These are phyloP conservation scores for Alternaria brassicicola DNA, from an alignment of 2,329 filamentous ascomycete genomes.

Conservation along the genomic window DNA sequence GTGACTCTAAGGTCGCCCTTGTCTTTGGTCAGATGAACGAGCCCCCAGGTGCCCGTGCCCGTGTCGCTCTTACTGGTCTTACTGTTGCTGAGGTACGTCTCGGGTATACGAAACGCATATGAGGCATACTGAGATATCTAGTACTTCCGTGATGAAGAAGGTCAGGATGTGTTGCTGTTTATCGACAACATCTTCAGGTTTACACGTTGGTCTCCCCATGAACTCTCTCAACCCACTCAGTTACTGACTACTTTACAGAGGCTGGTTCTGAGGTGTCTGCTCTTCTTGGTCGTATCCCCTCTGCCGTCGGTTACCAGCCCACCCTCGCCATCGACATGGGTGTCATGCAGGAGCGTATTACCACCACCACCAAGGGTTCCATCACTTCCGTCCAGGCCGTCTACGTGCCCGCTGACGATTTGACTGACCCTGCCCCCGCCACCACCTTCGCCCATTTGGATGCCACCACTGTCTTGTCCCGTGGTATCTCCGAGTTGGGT, in stretches of 20 bases:
- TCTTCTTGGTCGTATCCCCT: slow-evolving; percentile 98
- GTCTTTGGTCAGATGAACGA: slow-evolving; percentile 99
- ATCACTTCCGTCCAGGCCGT: slow-evolving; percentile 99
- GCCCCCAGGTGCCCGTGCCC: slow-evolving; percentile 98
- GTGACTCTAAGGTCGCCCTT: slow-evolving; percentile 98
- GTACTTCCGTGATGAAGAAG: slow-evolving; percentile 82
- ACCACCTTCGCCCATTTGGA: slow-evolving; percentile 99
- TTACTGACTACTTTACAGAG: slow-evolving; percentile 50
- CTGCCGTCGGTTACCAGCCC: slow-evolving; percentile 94
- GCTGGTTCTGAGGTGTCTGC: slow-evolving; percentile 99
- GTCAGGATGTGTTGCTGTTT: slow-evolving; percentile 98
- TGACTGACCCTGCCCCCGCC: slow-evolving; percentile 99
- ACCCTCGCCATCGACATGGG: slow-evolving; percentile 46
- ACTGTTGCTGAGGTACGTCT: slow-evolving; percentile 1
- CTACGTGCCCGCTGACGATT: slow-evolving; percentile 99
- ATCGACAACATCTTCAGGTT: slow-evolving; percentile 99
- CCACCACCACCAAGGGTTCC: slow-evolving; percentile 98
- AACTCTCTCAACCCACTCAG: neutral
- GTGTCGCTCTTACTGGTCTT: slow-evolving; percentile 93
- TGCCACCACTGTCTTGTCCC: slow-evolving; percentile 99
- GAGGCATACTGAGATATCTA: slow-evolving; percentile 59
- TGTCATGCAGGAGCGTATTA: slow-evolving; percentile 95
- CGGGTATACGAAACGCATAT: neutral
- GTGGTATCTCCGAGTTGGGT: slow-evolving; percentile 99
- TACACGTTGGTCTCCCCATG: neutral